These are phyloP conservation scores for Porodaedalea pini DNA, from an alignment of 1,284 basidiomycete species.

Conservation along the genomic window DNA sequence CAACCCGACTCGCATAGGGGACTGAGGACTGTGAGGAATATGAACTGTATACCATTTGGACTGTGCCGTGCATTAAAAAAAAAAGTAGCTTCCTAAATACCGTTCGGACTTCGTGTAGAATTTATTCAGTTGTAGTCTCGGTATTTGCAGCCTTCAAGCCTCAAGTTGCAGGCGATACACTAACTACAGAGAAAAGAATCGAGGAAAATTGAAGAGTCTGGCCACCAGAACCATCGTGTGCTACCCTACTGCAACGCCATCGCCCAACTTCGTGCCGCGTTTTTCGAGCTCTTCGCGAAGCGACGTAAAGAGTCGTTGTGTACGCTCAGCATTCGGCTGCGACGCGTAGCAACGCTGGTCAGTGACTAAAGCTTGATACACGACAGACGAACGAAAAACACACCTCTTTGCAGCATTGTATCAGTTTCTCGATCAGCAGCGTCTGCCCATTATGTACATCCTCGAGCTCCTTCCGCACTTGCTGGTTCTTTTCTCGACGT, in stretches of 20 bases:
- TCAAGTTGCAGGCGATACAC: not conserved
- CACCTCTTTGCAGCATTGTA: slow-evolving; percentile 81
- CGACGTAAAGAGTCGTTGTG: slow-evolving; percentile 71
- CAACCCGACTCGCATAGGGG: not conserved
- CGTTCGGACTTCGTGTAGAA: not conserved
- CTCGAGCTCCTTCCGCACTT: slow-evolving; percentile 68
- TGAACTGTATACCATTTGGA: not conserved
- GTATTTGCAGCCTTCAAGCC: too few relatives aligned
- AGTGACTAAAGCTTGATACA: slow-evolving; percentile 13
- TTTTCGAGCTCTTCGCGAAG: slow-evolving; percentile 78
- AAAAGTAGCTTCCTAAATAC: not conserved
- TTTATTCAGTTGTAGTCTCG: not conserved
- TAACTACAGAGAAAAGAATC: not conserved
- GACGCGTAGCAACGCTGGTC: slow-evolving; percentile 25
- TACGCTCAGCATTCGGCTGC: slow-evolving; percentile 75
- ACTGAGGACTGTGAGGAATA: slow-evolving; percentile 2
- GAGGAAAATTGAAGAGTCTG: not conserved
- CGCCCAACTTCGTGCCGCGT: slow-evolving; percentile 43
- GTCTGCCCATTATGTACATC: slow-evolving; percentile 70
- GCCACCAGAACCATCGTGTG: not conserved
- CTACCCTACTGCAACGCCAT: slow-evolving; percentile 49
- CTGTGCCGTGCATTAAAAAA: not conserved
- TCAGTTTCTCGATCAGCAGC: slow-evolving; percentile 72
- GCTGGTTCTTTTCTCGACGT: slow-evolving; percentile 45
- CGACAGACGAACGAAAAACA: not conserved